Percentiles rank a stretch among this genome's conserved stretches.
These are phyloP conservation scores for Medicago arabica DNA, from an alignment of 306 rosid species.

Conservation along the genomic window DNA sequence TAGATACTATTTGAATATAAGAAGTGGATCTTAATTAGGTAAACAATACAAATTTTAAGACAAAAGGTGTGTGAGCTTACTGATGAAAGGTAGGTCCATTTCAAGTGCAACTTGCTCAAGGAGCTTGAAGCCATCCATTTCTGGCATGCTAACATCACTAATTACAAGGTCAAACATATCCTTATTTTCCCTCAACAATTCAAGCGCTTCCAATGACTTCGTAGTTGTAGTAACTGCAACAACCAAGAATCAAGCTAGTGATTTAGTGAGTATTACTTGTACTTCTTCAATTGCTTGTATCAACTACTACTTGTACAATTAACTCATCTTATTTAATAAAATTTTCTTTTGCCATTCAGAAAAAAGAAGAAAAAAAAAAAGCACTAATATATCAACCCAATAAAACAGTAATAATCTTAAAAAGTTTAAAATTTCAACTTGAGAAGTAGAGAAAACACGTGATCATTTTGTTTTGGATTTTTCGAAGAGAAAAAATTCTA, in stretches of 20 bases:
- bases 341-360: no score
- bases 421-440: no score
- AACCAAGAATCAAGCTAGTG: constrained; percentile 40
- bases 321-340: no score
- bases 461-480: no score
- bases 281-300: no score
- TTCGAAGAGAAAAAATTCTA: no score
- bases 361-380: no score
- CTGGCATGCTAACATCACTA: constrained; percentile 89
- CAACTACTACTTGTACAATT: no score
- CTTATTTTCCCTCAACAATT: constrained; percentile 71
- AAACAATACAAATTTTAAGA: background rate
- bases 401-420: no score
- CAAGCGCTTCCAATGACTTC: constrained; percentile 67
- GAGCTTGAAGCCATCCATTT: constrained; percentile 91
- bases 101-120: constrained; percentile 83
- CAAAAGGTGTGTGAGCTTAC: constrained; percentile 54
- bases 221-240: constrained; percentile 76
- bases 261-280: background rate
- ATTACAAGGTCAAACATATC: constrained; percentile 77
- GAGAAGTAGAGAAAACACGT: no score
- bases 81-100: constrained; percentile 91
- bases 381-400: no score
- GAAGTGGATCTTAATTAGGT: constrained; percentile 4
- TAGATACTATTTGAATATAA: background rate